These are phyloP conservation scores for Trichocomaceae sp. DNA, from an alignment of 2,329 filamentous ascomycete genomes.

Conservation along the genomic window DNA sequence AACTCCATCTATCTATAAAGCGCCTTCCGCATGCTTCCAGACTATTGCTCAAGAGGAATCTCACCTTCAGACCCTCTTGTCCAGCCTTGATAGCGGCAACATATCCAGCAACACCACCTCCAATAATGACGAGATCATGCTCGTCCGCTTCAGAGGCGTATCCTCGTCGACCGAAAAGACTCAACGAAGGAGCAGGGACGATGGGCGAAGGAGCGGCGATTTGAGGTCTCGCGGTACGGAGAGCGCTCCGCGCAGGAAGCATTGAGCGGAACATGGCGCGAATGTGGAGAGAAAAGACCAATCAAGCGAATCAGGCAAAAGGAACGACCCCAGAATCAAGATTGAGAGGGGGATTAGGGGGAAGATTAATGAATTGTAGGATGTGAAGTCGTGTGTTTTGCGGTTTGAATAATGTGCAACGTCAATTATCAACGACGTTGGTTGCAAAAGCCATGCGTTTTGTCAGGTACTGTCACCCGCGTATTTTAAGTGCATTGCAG, in stretches of 20 bases:
- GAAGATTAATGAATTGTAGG: neutral
- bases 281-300: constrained; percentile 7
- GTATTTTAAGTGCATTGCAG: neutral
- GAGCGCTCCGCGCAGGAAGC: constrained; percentile 43
- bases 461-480: constrained; percentile 11
- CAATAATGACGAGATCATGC: constrained; percentile 95
- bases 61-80: constrained; percentile 91
- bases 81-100: constrained; percentile 98
- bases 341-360: constrained; percentile 1
- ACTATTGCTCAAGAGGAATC: neutral
- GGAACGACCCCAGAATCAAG: neutral
- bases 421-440: constrained; percentile 6
- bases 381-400: constrained; percentile 4
- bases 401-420: constrained; percentile 4
- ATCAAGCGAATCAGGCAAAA: neutral
- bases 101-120: constrained; percentile 96
- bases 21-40: neutral
- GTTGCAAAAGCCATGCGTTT: constrained; percentile 13
- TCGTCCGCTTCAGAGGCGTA: constrained; percentile 52
- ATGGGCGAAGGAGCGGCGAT: constrained; percentile 28
- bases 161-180: constrained; percentile 48
- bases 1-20: neutral
- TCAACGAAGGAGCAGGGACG: constrained; percentile 34
- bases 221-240: constrained; percentile 33
- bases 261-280: constrained; percentile 48